A percentile compares a stretch with the other conserved stretches of the same genome.
Conservation (phyloP, 164 flowering plant species). For the Vitis labrusca region DNA sequence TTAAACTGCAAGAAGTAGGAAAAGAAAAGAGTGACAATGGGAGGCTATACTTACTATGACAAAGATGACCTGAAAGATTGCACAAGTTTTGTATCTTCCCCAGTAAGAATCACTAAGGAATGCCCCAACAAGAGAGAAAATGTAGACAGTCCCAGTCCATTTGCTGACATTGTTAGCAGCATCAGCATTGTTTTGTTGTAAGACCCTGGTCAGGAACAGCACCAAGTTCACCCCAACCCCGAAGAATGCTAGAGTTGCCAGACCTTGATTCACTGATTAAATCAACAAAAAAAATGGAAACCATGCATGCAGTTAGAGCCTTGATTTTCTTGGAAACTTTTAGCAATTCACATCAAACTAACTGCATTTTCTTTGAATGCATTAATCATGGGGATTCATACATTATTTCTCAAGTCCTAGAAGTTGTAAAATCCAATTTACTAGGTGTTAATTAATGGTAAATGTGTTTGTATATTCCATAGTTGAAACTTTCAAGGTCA, state of each 20-base stretch:
- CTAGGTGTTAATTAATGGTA: too few relatives aligned
- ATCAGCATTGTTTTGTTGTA: conserved; percentile 73
- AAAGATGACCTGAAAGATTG: conserved; percentile 78
- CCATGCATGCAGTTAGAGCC: too few relatives aligned
- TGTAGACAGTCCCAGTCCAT: conserved; percentile 97
- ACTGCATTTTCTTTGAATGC: too few relatives aligned
- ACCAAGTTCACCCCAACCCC: conserved; percentile 97
- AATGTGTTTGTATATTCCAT: too few relatives aligned
- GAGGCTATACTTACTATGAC: conserved; percentile 54
- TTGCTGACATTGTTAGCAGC: conserved; percentile 95
- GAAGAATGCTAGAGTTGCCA: conserved; percentile 90
- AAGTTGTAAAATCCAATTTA: too few relatives aligned
- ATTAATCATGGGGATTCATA: neutral
- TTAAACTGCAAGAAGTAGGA: too few relatives aligned
- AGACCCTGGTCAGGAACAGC: conserved; percentile 80
- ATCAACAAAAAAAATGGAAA: neutral
- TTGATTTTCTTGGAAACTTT: too few relatives aligned
- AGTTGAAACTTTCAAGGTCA: too few relatives aligned
- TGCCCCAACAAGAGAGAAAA: conserved; percentile 83
- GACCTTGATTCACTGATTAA: conserved; percentile 81
- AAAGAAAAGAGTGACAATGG: neutral
- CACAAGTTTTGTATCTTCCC: conserved; percentile 95
- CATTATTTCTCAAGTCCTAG: too few relatives aligned
- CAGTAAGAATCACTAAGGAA: conserved; percentile 92
- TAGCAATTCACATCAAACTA: too few relatives aligned